Base-by-base conservation (phyloP, 257 asterid species). In the Oldenlandia corymbosa region DNA sequence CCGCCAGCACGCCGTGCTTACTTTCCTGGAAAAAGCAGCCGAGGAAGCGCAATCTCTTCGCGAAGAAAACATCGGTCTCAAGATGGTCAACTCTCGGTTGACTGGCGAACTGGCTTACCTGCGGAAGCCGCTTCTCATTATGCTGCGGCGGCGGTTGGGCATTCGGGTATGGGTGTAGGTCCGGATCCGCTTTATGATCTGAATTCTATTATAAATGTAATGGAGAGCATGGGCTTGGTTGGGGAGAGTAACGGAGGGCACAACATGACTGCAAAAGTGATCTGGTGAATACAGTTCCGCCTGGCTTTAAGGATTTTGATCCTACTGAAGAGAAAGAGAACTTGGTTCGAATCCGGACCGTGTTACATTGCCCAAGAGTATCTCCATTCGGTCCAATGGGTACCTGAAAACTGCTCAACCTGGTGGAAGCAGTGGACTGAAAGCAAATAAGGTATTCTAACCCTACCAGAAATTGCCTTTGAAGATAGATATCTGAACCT, bases 351-450 rank as follows among this genome's bases (percentile, higher is more conserved):
- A 32, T 36, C 14, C 31, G 54, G 82, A 76, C 39, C 80, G 86
- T 65, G 80, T 83, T 46, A 48, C 68, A 10, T 61, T 88, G 78
- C 95, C 95, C 12, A 88, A 85, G 76, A 85, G 96, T 62, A 85
- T 88, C 39, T 81, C 91, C 8, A 85, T 85, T 48, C 88, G 96
- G 31, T 85, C 96, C 1, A 68, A 68, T 71, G 87, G 78, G 8
- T 83, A 83, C 58, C 41, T 78, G 73, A 85, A 78, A 68, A 70
- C 76, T 5, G 66, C 46, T 60, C 84, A 76, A 30, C 75, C 69
- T 56, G 75, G 74, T 37, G 80, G 76, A 65, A 75, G 80, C 66
- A 67, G 75, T 47, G 61, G 23, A 48, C 31, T 64, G 52, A 47
- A 20, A 36, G 60, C 20, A 7, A 24, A 58, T 60, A 68, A 64